These are phyloP conservation scores for Naganishia onofrii DNA, from an alignment of 768 basidiomycete genomes.

Conservation along the genomic window DNA sequence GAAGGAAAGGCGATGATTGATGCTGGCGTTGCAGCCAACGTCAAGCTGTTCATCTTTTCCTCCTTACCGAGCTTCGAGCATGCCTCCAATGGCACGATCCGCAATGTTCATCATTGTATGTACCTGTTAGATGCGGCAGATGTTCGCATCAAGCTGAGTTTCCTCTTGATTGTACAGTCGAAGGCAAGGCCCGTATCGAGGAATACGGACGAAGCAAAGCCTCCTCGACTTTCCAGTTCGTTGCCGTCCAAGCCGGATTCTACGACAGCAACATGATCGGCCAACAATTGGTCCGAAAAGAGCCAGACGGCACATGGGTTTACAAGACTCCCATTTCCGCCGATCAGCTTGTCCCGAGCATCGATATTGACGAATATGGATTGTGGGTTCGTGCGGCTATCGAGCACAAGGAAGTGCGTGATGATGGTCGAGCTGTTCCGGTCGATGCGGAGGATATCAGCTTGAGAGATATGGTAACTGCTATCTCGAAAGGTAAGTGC, in stretches of 20 bases:
- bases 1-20: conserved; percentile 37
- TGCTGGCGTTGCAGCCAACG: conserved; percentile 30
- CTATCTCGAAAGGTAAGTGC: neutral
- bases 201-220: conserved; percentile 17
- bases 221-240: conserved; percentile 6
- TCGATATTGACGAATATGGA: conserved; percentile 26
- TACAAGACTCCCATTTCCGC: neutral
- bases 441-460: neutral
- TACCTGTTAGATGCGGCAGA: neutral
- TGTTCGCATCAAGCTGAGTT: neutral
- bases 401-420: conserved; percentile 15
- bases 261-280: conserved; percentile 26
- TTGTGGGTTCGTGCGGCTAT: conserved; percentile 24
- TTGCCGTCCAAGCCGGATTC: conserved; percentile 23
- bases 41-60: conserved; percentile 37
- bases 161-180: neutral
- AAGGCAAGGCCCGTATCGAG: conserved; percentile 5
- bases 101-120: conserved; percentile 24
- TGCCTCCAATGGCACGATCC: conserved; percentile 6
- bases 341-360: neutral
- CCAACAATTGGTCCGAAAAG: conserved; percentile 1
- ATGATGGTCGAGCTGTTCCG: conserved; percentile 16
- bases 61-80: conserved; percentile 11
- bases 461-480: neutral
- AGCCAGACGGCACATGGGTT: neutral